phyloP scores from a whole-genome alignment of 148 eudicot genomes.

The Drosera capensis region DNA sequence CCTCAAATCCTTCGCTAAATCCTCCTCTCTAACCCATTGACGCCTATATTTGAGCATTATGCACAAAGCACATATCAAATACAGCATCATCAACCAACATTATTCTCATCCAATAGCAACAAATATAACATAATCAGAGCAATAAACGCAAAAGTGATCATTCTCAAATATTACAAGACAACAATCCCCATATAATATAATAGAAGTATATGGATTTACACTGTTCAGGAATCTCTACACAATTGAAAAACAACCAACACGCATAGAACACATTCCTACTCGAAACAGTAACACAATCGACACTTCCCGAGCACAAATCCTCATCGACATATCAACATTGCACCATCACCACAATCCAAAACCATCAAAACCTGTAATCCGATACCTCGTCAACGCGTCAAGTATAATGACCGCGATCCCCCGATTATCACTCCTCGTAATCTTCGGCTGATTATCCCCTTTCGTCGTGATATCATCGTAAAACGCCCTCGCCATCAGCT shows the following conservation, averaged over 20 bases:
- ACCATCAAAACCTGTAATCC: no score
- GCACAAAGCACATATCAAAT: background rate
- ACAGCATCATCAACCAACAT: background rate
- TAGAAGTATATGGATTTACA: no score
- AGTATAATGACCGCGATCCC: conserved; percentile 94
- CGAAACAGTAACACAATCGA: no score
- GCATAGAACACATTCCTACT: no score
- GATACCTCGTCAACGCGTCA: conserved; percentile 83
- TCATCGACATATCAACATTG: no score
- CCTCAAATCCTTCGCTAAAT: conserved; percentile 86
- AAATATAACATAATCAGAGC: background rate
- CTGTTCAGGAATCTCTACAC: no score
- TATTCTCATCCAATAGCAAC: background rate
- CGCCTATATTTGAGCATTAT: conserved; percentile 46
- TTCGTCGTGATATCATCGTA: conserved; percentile 79
- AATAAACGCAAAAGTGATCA: no score
- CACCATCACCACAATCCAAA: no score
- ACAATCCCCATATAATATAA: no score
- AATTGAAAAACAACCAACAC: no score
- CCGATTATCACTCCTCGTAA: conserved; percentile 65
- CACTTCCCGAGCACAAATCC: no score
- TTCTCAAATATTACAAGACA: no score
- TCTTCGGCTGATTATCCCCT: conserved; percentile 74
- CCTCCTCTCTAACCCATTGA: conserved; percentile 96
- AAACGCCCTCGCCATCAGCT: conserved; percentile 79